Evolutionary conservation across 352 stramenopile genomes (phyloP).

Genomic region (Phytophthora sp.): DNA sequence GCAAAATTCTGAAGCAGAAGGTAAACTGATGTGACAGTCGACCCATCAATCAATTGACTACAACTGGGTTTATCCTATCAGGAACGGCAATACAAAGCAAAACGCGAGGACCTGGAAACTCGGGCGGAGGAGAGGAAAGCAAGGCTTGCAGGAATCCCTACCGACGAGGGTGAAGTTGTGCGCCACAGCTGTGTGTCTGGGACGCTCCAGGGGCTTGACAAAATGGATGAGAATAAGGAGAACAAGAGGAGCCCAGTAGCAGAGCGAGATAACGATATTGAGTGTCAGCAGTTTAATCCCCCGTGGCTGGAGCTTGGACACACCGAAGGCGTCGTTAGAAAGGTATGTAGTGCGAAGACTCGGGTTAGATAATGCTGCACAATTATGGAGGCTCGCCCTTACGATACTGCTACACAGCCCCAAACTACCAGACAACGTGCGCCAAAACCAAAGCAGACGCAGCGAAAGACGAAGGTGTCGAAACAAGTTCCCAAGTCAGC

Average conservation of each 20-base stretch:
- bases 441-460: conserved; percentile 11
- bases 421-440: background rate
- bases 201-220: background rate
- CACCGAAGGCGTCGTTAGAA: conserved; percentile 2
- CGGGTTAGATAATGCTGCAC: background rate
- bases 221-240: background rate
- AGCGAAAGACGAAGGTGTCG: conserved; percentile 13
- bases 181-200: background rate
- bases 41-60: conserved; percentile 24
- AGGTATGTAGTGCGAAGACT: conserved; percentile 12
- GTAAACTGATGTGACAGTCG: conserved; percentile 8
- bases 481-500: conserved; percentile 25
- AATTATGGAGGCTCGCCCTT: background rate
- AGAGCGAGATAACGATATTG: conserved; percentile 5
- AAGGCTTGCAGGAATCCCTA: background rate
- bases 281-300: conserved; percentile 1
- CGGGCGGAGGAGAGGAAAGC: conserved; percentile 5
- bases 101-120: conserved; percentile 13
- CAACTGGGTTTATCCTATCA: background rate
- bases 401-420: conserved; percentile 4
- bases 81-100: conserved; percentile 30
- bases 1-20: conserved; percentile 32
- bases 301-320: background rate
- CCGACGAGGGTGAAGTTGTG: background rate
- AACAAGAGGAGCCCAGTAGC: background rate